phyloP scores from a whole-genome alignment of 805 yeast species.

The Candida verbasci region DNA sequence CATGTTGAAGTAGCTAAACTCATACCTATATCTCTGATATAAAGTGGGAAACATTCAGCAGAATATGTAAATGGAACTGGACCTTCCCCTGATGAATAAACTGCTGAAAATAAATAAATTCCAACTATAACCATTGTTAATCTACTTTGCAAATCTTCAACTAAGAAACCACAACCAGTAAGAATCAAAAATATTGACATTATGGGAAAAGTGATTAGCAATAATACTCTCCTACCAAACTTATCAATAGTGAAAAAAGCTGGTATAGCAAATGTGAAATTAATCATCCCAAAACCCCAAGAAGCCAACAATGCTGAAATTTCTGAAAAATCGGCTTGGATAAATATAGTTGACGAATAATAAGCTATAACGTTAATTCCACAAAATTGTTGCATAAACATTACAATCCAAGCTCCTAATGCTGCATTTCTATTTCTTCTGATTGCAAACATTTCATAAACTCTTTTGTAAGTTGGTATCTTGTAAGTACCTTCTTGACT shows the following conservation, averaged over 20 bases:
- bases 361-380: slow-evolving; percentile 87
- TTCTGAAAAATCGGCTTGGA: slow-evolving; percentile 52
- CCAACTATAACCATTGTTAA: slow-evolving; percentile 64
- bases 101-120: slow-evolving; percentile 65
- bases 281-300: slow-evolving; percentile 81
- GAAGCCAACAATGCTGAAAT: slow-evolving; percentile 69
- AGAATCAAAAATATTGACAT: slow-evolving; percentile 52
- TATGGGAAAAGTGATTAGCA: slow-evolving; percentile 57
- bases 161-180: slow-evolving; percentile 55
- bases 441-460: slow-evolving; percentile 57
- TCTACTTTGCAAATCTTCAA: slow-evolving; percentile 48
- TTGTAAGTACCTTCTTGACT: slow-evolving; percentile 56
- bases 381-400: slow-evolving; percentile 89
- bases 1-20: slow-evolving; percentile 72
- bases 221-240: slow-evolving; percentile 64
- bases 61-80: slow-evolving; percentile 88
- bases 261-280: slow-evolving; percentile 76
- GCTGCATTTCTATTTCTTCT: slow-evolving; percentile 85
- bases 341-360: slow-evolving; percentile 74
- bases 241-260: slow-evolving; percentile 76
- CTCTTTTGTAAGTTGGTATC: slow-evolving; percentile 41
- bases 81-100: slow-evolving; percentile 82
- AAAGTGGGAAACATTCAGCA: slow-evolving; percentile 76
- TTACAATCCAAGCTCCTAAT: slow-evolving; percentile 72
- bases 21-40: slow-evolving; percentile 76